Percentiles rank a stretch among this genome's conserved stretches.
phyloP scores from a whole-genome alignment of 1,284 basidiomycete species.

The Laetiporus sulphureus region DNA sequence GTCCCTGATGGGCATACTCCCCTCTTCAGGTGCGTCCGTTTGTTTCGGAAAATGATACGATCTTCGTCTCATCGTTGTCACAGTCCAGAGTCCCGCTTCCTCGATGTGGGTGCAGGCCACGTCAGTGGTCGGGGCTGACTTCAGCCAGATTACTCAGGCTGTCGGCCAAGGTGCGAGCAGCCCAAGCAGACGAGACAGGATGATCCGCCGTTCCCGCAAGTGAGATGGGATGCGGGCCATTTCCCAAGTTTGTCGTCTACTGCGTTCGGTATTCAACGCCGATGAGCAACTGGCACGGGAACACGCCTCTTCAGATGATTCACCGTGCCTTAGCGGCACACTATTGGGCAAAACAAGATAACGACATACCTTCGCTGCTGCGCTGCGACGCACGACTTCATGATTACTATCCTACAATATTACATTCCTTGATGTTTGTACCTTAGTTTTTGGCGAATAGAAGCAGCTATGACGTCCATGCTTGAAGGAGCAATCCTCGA shows the following conservation, averaged over 20 bases:
- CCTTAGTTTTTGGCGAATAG: neutral
- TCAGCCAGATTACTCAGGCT: slow-evolving; percentile 1
- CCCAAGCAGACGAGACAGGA: no score
- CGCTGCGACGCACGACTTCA: slow-evolving; percentile 3
- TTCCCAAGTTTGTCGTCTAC: neutral
- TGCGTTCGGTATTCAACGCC: neutral
- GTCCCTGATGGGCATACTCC: slow-evolving; percentile 1
- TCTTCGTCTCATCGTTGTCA: neutral
- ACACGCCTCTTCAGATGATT: neutral
- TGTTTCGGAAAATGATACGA: neutral
- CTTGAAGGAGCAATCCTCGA: no score
- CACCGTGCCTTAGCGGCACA: neutral
- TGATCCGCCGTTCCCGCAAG: no score
- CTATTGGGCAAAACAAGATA: slow-evolving; percentile 1
- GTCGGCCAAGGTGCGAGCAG: neutral
- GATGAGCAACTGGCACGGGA: neutral
- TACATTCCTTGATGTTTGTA: neutral
- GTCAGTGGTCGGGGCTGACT: neutral
- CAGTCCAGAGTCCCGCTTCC: slow-evolving; percentile 1
- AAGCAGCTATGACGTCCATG: neutral
- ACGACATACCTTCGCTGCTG: slow-evolving; percentile 5
- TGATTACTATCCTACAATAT: neutral
- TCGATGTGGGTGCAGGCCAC: slow-evolving; percentile 1
- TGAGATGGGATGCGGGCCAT: no score
- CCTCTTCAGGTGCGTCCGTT: neutral